Evolutionary conservation across 495 filamentous ascomycete species (phyloP).

Genomic region (Tuber brumale): DNA sequence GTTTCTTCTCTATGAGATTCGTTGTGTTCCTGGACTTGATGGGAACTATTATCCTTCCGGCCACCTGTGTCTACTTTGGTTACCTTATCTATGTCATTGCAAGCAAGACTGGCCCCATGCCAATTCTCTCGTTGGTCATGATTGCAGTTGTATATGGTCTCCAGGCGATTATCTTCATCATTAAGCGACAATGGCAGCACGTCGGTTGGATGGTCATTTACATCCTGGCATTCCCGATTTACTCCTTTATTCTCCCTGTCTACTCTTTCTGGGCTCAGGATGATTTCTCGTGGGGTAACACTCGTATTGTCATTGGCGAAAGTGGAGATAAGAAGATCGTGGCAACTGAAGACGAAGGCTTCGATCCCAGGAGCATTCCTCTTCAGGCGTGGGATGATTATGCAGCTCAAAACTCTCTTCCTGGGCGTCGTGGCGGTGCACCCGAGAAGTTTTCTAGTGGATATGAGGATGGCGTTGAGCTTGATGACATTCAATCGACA

Average conservation of each 20-base stretch:
- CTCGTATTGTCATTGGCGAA: slow-evolving; percentile 91
- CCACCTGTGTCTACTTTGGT: slow-evolving; percentile 80
- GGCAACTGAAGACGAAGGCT: slow-evolving; percentile 77
- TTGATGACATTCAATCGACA: slow-evolving; percentile 95
- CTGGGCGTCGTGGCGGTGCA: slow-evolving; percentile 69
- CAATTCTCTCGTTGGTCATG: slow-evolving; percentile 78
- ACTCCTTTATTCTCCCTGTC: slow-evolving; percentile 81
- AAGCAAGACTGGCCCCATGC: slow-evolving; percentile 66
- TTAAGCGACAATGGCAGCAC: slow-evolving; percentile 95
- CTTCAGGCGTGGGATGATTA: slow-evolving; percentile 98
- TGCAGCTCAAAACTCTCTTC: slow-evolving; percentile 79
- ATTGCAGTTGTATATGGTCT: slow-evolving; percentile 89
- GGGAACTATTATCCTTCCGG: slow-evolving; percentile 87
- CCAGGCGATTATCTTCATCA: slow-evolving; percentile 89
- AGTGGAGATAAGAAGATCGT: slow-evolving; percentile 83
- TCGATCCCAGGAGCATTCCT: slow-evolving; percentile 85
- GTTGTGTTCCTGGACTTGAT: slow-evolving; percentile 92
- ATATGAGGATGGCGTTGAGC: slow-evolving; percentile 63
- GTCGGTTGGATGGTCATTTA: slow-evolving; percentile 99
- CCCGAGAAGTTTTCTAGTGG: slow-evolving; percentile 57
- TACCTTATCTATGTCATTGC: slow-evolving; percentile 81
- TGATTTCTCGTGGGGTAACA: slow-evolving; percentile 97
- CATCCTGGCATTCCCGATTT: slow-evolving; percentile 85
- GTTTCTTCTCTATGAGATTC: slow-evolving; percentile 98
- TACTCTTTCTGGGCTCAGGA: slow-evolving; percentile 99